These are phyloP conservation scores for Diaporthe capsici DNA, from an alignment of 2,329 filamentous ascomycete species.

Conservation along the genomic window DNA sequence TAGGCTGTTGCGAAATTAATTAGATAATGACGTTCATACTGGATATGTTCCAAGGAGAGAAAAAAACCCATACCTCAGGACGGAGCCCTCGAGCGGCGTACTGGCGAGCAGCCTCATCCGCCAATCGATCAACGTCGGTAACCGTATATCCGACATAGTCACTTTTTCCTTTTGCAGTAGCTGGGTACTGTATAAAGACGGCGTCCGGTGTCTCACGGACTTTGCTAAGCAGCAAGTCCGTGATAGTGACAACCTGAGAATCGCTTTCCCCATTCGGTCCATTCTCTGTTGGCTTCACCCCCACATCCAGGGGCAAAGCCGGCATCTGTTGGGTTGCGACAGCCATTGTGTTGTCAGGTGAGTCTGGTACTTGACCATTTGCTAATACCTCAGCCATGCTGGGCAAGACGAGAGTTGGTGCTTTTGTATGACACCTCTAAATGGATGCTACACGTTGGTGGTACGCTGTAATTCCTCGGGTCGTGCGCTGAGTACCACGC, in stretches of 20 bases:
- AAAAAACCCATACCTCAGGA: conserved; percentile 28
- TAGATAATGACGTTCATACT: not conserved
- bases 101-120: conserved; percentile 38
- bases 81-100: conserved; percentile 31
- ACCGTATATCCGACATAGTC: conserved; percentile 40
- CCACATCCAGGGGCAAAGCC: conserved; percentile 3
- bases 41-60: not conserved
- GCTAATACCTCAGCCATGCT: not conserved
- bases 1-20: not conserved
- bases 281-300: conserved; percentile 4
- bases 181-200: conserved; percentile 36
- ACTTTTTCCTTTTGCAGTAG: conserved; percentile 35
- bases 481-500: conserved; percentile 3
- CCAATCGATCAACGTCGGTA: conserved; percentile 34
- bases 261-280: not conserved
- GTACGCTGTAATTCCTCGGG: not conserved
- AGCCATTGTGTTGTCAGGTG: conserved; percentile 28
- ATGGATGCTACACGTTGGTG: not conserved
- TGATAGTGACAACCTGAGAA: conserved; percentile 34
- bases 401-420: conserved; percentile 9
- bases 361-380: conserved; percentile 4
- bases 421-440: conserved; percentile 14
- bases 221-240: conserved; percentile 38
- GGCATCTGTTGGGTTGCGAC: conserved; percentile 31
- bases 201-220: conserved; percentile 36